Evolutionary conservation across 2,329 filamentous ascomycete species (phyloP).

Genomic region (Rugonectria rugulosa): DNA sequence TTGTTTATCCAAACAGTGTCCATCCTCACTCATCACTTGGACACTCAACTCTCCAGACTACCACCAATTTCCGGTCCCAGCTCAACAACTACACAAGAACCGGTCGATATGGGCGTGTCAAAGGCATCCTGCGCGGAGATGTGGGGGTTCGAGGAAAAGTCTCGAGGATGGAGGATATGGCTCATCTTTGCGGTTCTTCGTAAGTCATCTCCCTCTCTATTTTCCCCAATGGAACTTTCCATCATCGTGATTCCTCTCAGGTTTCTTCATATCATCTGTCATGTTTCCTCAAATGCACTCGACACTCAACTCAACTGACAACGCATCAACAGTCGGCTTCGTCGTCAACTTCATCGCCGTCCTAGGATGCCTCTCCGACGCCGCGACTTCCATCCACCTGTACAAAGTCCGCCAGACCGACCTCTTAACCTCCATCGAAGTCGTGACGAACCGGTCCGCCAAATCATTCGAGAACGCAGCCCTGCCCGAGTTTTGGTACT

Average conservation of each 20-base stretch:
- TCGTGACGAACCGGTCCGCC: slow-evolving; percentile 10
- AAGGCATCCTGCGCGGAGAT: slow-evolving; percentile 23
- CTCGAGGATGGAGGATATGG: slow-evolving; percentile 26
- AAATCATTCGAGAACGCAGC: slow-evolving; percentile 1
- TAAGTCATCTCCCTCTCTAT: slow-evolving; percentile 3
- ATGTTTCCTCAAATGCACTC: too few relatives aligned
- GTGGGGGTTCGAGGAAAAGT: slow-evolving; percentile 28
- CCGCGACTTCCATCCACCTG: slow-evolving; percentile 21
- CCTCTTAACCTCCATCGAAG: slow-evolving; percentile 13
- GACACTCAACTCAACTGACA: background rate
- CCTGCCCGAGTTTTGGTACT: slow-evolving; percentile 20
- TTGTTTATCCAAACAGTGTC: too few relatives aligned
- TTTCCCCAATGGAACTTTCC: background rate
- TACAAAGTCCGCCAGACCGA: slow-evolving; percentile 19
- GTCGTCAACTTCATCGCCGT: slow-evolving; percentile 28
- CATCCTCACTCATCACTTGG: too few relatives aligned
- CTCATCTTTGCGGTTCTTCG: slow-evolving; percentile 27
- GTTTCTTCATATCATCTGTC: too few relatives aligned
- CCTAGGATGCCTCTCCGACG: slow-evolving; percentile 23
- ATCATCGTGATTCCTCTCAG: too few relatives aligned
- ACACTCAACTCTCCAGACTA: too few relatives aligned
- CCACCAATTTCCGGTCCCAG: background rate
- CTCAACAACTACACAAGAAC: too few relatives aligned
- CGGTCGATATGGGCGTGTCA: slow-evolving; percentile 12
- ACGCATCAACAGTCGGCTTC: slow-evolving; percentile 21